Evolutionary conservation across 257 asterid genomes (phyloP), one percentile per base, ranked within the genome.

Genomic region (Schizonepeta tenuifolia): DNA sequence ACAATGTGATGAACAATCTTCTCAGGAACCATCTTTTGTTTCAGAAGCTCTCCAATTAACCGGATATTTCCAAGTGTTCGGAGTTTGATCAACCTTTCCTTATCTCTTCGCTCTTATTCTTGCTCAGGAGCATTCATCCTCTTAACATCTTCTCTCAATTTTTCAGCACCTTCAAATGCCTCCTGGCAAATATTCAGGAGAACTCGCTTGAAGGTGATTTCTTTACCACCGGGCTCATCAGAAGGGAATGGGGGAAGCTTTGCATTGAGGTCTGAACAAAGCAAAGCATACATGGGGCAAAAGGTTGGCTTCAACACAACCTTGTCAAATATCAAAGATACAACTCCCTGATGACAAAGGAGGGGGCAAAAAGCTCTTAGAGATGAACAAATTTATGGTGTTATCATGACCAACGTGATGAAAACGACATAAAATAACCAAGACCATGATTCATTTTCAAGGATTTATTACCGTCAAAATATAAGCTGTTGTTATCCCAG

Each of bases 21-120:
- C 82, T 92, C 99, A 1, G 96, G 90, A 74, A 95, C 98, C 97
- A 95, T 95, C 84, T 81, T 95, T 87, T 92, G 99, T 86, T 95
- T 95, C 83, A 95, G 74, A 78, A 95, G 99, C 85, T 95, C 99
- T 17, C 99, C 99, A 59, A 95, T 95, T 31, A 95, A 87, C 51
- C 95, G 96, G 67, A 95, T 95, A 78, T 95, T 95, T 64, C 99
- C 99, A 53, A 92, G 97, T 43, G 99, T 95, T 12, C 97, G 95
- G 73, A 95, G 80, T 79, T 95, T 95, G 75, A 90, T 51, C 74
- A 90, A 41, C 85, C 91, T 87, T 76, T 95, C 99, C 80, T 92
- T 95, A 72, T 95, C 98, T 70, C 90, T 87, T 66, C 93, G 94
- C 67, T 89, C 98, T 1, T 71, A 51, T 76, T 89, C 97, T 72